phyloP scores from a whole-genome alignment of 495 filamentous ascomycete genomes.

The Talaromyces wortmannii region DNA sequence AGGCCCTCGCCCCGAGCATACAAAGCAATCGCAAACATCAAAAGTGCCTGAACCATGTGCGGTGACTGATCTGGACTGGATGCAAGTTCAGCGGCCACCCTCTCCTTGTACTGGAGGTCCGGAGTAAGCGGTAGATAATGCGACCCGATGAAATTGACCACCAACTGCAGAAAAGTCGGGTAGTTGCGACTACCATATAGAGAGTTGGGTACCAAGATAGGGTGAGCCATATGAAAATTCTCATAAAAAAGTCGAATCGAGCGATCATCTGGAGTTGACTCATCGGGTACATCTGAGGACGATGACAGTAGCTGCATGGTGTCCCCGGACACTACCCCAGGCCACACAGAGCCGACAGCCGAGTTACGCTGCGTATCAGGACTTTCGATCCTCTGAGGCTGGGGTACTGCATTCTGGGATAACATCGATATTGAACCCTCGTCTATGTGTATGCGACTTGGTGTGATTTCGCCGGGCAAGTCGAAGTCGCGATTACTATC shows the following conservation, averaged over 20 bases:
- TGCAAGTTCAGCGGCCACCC: constrained; percentile 16
- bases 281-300: neutral
- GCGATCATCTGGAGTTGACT: constrained; percentile 17
- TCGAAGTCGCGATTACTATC: neutral
- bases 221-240: constrained; percentile 33
- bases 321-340: neutral
- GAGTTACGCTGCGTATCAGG: neutral
- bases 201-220: constrained; percentile 25
- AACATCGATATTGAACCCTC: neutral
- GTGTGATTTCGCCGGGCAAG: neutral
- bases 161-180: constrained; percentile 25
- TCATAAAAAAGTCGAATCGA: constrained; percentile 30
- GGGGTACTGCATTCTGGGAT: neutral
- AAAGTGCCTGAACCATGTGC: constrained; percentile 1
- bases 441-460: neutral
- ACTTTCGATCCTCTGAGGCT: neutral
- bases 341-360: neutral
- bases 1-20: neutral
- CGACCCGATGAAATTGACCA: constrained; percentile 30
- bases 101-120: constrained; percentile 15
- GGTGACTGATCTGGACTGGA: constrained; percentile 16
- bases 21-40: neutral
- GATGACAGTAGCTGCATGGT: neutral
- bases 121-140: constrained; percentile 22
- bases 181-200: constrained; percentile 28